Evolutionary conservation across 2,329 filamentous ascomycete species (phyloP).

Genomic region (Aspergillus sp.): DNA sequence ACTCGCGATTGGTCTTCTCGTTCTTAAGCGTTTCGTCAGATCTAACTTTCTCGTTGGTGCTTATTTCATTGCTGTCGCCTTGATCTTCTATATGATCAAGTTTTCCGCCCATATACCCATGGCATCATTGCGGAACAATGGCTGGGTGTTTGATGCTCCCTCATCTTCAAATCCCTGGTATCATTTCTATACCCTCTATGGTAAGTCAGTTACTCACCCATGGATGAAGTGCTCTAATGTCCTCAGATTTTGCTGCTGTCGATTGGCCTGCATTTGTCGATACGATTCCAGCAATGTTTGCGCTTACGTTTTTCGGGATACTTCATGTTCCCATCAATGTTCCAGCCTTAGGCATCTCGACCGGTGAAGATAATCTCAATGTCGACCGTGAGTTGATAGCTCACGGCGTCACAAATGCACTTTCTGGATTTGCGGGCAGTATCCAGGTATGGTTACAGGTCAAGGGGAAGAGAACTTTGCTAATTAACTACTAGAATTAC

Average conservation of each 20-base stretch:
- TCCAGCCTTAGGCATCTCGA: conserved; percentile 85
- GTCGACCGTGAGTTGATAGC: conserved; percentile 90
- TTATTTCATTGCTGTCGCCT: conserved; percentile 81
- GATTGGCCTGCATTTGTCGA: conserved; percentile 82
- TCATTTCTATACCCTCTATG: conserved; percentile 95
- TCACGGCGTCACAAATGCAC: conserved; percentile 88
- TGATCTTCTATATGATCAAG: conserved; percentile 57
- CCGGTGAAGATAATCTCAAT: conserved; percentile 88
- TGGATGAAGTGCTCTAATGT: conserved; percentile 9
- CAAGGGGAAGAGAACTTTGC: conserved; percentile 16
- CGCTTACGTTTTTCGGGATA: conserved; percentile 94
- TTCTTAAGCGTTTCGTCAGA: conserved; percentile 74
- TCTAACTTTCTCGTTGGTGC: conserved; percentile 84
- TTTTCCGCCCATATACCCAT: conserved; percentile 66
- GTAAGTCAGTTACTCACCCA: conserved; percentile 57
- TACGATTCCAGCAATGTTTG: conserved; percentile 92
- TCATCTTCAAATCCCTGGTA: conserved; percentile 89
- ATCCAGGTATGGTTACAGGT: conserved; percentile 61
- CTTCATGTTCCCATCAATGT: conserved; percentile 98
- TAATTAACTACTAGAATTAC: conserved; percentile 72
- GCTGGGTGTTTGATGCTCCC: conserved; percentile 92
- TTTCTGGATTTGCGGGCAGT: conserved; percentile 85
- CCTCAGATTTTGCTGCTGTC: conserved; percentile 74
- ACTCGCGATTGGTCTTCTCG: conserved; percentile 76
- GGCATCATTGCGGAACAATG: conserved; percentile 68